Evolutionary conservation across 2,329 filamentous ascomycete genomes (phyloP).

Genomic region (Tolypocladium guangdongense): DNA sequence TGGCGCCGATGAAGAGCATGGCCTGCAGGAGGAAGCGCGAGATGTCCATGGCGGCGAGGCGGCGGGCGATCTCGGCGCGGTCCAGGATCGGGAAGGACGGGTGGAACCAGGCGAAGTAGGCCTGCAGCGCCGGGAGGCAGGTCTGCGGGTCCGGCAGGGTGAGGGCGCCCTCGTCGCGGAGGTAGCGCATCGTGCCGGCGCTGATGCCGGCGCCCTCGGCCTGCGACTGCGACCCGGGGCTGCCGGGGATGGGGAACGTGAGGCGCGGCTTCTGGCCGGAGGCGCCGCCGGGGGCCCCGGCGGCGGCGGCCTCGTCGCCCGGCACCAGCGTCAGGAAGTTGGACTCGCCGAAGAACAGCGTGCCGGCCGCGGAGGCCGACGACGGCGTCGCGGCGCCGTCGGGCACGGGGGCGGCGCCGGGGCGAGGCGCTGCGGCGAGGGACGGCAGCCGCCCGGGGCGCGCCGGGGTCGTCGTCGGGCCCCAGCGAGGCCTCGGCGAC

Average conservation of each 20-base stretch:
- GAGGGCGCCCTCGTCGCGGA: slow-evolving; percentile 32
- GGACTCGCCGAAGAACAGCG: slow-evolving; percentile 26
- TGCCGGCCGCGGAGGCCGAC: slow-evolving; percentile 12
- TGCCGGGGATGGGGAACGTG: slow-evolving; percentile 18
- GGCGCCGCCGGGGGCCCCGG: neutral
- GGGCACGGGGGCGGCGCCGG: slow-evolving; percentile 1
- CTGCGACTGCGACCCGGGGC: slow-evolving; percentile 11
- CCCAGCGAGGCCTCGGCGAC: neutral
- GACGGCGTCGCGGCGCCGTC: slow-evolving; percentile 1
- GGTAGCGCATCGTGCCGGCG: slow-evolving; percentile 35
- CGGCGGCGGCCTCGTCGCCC: slow-evolving; percentile 7
- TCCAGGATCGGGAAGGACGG: slow-evolving; percentile 45
- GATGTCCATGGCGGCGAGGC: slow-evolving; percentile 27
- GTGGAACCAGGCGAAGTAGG: slow-evolving; percentile 47
- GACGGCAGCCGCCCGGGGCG: neutral
- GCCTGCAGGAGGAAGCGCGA: slow-evolving; percentile 40
- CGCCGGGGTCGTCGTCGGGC: slow-evolving; percentile 1
- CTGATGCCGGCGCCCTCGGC: slow-evolving; percentile 25
- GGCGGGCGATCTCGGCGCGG: slow-evolving; percentile 27
- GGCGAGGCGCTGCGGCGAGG: slow-evolving; percentile 2
- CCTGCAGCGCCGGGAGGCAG: slow-evolving; percentile 31
- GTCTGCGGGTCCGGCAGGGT: slow-evolving; percentile 31
- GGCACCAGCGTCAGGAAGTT: slow-evolving; percentile 26
- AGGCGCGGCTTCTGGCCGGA: slow-evolving; percentile 13
- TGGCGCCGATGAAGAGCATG: slow-evolving; percentile 43